Evolutionary conservation across 2,329 filamentous ascomycete species (phyloP).

Genomic region (Aspergillus pseudoterreus): DNA sequence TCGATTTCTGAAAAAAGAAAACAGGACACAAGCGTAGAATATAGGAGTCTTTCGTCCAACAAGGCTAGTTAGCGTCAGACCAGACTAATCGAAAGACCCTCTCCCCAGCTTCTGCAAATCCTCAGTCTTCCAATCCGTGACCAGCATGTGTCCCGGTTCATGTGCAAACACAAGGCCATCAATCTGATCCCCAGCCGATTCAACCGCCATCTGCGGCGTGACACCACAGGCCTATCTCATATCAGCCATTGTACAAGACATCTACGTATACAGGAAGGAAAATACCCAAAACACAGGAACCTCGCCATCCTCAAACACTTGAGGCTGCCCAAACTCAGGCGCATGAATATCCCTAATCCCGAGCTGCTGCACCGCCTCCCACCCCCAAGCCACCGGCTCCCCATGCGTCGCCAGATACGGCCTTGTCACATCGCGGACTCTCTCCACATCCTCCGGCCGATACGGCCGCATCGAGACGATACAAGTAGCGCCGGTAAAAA

Average conservation of each 20-base stretch:
- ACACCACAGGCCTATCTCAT: slow-evolving; percentile 59
- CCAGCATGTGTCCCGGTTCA: slow-evolving; percentile 60
- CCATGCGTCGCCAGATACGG: slow-evolving; percentile 57
- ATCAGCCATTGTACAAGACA: not conserved
- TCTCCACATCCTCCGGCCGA: slow-evolving; percentile 45
- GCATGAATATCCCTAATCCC: slow-evolving; percentile 53
- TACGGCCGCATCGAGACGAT: slow-evolving; percentile 65
- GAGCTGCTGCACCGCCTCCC: slow-evolving; percentile 51
- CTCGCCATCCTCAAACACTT: slow-evolving; percentile 37
- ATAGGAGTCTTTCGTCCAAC: no score
- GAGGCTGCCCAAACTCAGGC: slow-evolving; percentile 57
- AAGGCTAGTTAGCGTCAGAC: no score
- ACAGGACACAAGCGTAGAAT: no score
- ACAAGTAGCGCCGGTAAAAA: slow-evolving; percentile 53
- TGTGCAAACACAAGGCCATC: slow-evolving; percentile 59
- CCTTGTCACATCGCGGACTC: slow-evolving; percentile 54
- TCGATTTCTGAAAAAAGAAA: no score
- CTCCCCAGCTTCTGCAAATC: slow-evolving; percentile 28
- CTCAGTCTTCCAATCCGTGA: slow-evolving; percentile 50
- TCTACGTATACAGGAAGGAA: slow-evolving; percentile 17
- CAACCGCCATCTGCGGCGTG: slow-evolving; percentile 62
- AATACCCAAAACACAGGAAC: slow-evolving; percentile 31
- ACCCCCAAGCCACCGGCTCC: slow-evolving; percentile 63
- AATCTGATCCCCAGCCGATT: slow-evolving; percentile 46
- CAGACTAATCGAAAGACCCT: not conserved